A percentile compares a stretch with the other conserved stretches of the same genome.
These are phyloP conservation scores for Hyphopichia khmerensis DNA, from an alignment of 1,139 yeast species.

Conservation along the genomic window DNA sequence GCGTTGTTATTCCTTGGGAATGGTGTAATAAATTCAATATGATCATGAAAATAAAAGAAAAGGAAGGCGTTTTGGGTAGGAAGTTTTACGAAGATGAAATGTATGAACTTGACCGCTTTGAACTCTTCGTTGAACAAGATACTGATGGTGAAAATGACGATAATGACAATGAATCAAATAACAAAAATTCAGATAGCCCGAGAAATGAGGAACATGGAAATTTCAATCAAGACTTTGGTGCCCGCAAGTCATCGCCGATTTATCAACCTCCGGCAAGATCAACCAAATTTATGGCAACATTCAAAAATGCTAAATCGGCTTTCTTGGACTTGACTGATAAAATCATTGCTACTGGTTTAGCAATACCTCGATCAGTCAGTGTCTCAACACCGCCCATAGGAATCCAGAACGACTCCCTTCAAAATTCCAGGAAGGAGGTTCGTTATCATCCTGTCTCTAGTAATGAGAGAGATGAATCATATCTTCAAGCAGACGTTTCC, in stretches of 20 bases:
- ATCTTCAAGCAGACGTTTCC: not conserved
- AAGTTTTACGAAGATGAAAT: conserved; percentile 71
- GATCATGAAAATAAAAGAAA: conserved; percentile 64
- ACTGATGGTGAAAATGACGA: conserved; percentile 11
- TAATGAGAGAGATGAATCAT: not conserved
- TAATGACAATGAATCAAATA: not conserved
- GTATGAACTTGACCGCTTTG: conserved; percentile 44
- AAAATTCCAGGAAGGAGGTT: not conserved
- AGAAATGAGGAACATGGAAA: too few relatives aligned
- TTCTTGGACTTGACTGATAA: conserved; percentile 51
- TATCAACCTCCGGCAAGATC: not conserved
- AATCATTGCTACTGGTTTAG: conserved; percentile 59
- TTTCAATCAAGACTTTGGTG: not conserved
- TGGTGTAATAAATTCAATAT: conserved; percentile 74
- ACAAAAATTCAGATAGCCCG: too few relatives aligned
- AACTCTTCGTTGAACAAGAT: conserved; percentile 39
- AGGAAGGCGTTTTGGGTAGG: conserved; percentile 78
- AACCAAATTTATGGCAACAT: conserved; percentile 7
- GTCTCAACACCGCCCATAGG: conserved; percentile 24
- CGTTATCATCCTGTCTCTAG: not conserved
- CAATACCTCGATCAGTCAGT: conserved; percentile 56
- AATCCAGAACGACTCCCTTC: not conserved
- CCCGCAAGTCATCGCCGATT: not conserved
- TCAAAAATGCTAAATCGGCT: conserved; percentile 32
- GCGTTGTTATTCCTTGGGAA: conserved; percentile 83